Evolutionary conservation across 805 yeast species (phyloP).

Genomic region (Nakazawaea molendinolei): DNA sequence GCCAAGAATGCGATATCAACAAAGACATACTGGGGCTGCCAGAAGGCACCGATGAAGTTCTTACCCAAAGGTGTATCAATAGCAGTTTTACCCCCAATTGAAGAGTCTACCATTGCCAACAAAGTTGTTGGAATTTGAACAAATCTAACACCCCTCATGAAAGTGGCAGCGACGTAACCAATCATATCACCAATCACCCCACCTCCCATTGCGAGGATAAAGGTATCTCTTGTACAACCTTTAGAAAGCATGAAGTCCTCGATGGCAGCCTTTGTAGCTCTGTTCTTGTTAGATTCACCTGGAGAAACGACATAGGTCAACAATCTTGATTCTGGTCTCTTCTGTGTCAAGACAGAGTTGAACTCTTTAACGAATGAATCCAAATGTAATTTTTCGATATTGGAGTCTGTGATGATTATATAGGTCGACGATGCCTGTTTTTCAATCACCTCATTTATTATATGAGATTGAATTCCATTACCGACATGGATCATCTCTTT

Average conservation of each 20-base stretch:
- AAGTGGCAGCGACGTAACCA: conserved; percentile 98
- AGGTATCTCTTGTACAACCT: conserved; percentile 95
- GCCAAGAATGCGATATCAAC: conserved; percentile 83
- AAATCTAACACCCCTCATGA: conserved; percentile 95
- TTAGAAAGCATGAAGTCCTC: conserved; percentile 79
- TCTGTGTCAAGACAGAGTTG: conserved; percentile 24
- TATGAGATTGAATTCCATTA: conserved; percentile 66
- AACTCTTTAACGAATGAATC: conserved; percentile 39
- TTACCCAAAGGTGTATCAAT: conserved; percentile 95
- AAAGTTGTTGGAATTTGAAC: conserved; percentile 92
- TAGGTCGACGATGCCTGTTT: conserved; percentile 80
- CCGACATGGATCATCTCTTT: conserved; percentile 86
- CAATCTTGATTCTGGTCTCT: conserved; percentile 55
- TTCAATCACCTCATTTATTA: conserved; percentile 58
- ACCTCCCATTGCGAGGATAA: conserved; percentile 92
- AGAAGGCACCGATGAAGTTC: conserved; percentile 93
- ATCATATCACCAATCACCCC: conserved; percentile 99
- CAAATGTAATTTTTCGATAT: conserved; percentile 64
- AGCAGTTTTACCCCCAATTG: conserved; percentile 98
- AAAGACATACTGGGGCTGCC: conserved; percentile 89
- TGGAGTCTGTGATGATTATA: conserved; percentile 82
- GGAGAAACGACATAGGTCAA: conserved; percentile 76
- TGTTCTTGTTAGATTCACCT: conserved; percentile 85
- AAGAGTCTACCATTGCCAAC: conserved; percentile 95
- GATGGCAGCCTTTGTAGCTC: conserved; percentile 85